phyloP scores from a whole-genome alignment of 176 grass and related monocot genomes.

The Triticum aestivum region DNA sequence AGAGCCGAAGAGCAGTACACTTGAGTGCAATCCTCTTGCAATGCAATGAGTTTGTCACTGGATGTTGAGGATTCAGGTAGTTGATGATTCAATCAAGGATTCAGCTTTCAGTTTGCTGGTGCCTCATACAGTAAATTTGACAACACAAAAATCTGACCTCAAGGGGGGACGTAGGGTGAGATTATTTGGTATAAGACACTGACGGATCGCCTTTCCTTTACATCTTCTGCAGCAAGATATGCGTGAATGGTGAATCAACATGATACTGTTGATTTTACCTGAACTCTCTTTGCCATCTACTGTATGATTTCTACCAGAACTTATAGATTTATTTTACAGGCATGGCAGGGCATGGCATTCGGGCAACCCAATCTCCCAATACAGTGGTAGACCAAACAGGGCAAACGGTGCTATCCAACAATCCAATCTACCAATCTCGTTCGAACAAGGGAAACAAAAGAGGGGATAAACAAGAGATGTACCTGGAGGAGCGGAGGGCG shows the following conservation, averaged over 20 bases:
- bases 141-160: not conserved
- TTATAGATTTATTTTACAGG: not conserved
- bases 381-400: not conserved
- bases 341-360: not conserved
- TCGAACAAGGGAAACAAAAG: not conserved
- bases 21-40: not conserved
- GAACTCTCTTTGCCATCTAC: not conserved
- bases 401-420: not conserved
- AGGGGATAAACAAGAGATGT: too few species aligned
- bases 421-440: too few species aligned
- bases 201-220: too few species aligned
- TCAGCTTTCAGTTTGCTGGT: not conserved
- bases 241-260: too few species aligned
- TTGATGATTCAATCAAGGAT: not conserved
- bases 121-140: not conserved
- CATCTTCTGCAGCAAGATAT: too few species aligned
- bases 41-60: not conserved
- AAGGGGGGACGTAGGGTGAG: too few species aligned
- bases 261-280: not conserved
- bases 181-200: too few species aligned
- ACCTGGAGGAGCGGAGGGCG: conserved; percentile 6
- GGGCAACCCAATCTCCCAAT: not conserved
- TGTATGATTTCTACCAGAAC: not conserved
- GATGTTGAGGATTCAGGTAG: not conserved
- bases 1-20: not conserved